Evolutionary conservation across 345 rosid genomes (phyloP), one percentile per base, ranked within the genome.

Genomic region (Nasturtium officinale): DNA sequence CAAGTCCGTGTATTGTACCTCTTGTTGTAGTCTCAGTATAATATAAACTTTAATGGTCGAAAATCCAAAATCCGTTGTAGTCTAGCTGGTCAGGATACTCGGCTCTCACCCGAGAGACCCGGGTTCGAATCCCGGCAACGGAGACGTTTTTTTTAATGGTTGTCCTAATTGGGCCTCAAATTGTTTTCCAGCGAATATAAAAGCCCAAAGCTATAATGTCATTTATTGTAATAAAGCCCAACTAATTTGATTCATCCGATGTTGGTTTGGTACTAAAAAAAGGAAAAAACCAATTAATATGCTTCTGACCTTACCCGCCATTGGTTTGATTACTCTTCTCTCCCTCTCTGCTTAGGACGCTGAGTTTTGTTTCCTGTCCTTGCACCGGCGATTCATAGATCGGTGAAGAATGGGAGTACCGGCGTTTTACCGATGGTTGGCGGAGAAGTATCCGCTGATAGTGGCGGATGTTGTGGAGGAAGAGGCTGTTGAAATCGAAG

Each of bases 341-440:
- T 66, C 21, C 58, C 20, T 40, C 7, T 35, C 21, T 46, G 53
- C 47, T 42, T 45, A 58, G 68, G 68, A 42, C 42, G 46, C 61
- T 58, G 35, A 40, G 65, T 28, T 65, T 65, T 4, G 13, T 7
- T 56, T 13, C 8, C 3, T 11, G 10, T 23, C 46, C 46, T 25
- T 6, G 1, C 73, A 28, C 55, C 60, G 71, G 76, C 37, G 67
- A 70, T 55, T 30, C 2, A 9, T 25, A 42, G 30, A 54, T 57
- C 77, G 47, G 21, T n/a, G 42, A 71, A 71, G 53, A 38, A 95
- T 92, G 99, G 98, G 98, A 74, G 99, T 95, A 5, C 99, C 98
- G 16, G 87, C 99, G 35, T 95, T 95, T 84, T 95, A 95, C 81
- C 83, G 90, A 26, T 95, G 99, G 99, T 71, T 95, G 43, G 97